Conservation (phyloP, 768 basidiomycete genomes). For the Lactifluus pinguis region DNA sequence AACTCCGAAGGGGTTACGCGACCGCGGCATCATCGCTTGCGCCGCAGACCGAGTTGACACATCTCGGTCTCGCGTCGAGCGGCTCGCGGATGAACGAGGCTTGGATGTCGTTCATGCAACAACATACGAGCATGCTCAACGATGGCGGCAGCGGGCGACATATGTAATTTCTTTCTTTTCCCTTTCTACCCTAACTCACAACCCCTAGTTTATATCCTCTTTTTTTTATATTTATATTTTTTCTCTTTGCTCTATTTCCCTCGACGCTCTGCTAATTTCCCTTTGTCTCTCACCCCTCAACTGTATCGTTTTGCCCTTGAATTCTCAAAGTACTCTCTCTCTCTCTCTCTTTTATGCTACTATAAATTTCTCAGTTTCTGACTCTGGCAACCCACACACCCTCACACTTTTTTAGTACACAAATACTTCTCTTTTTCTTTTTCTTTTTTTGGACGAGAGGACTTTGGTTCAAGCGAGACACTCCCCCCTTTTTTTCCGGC, state of each 20-base stretch:
- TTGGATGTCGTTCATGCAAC: slow-evolving; percentile 56
- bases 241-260: neutral
- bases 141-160: neutral
- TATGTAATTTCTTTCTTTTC: neutral
- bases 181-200: too few species aligned
- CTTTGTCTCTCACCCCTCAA: neutral
- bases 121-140: slow-evolving; percentile 42
- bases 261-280: neutral
- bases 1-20: neutral
- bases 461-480: neutral
- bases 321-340: too few species aligned
- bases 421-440: neutral
- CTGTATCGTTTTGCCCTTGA: too few species aligned
- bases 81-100: slow-evolving; percentile 43
- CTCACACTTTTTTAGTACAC: neutral
- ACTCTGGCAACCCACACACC: neutral
- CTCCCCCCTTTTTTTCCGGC: neutral
- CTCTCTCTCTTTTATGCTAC: too few species aligned
- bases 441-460: neutral
- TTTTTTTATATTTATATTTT: neutral
- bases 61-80: slow-evolving; percentile 50
- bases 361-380: too few species aligned
- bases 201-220: too few species aligned
- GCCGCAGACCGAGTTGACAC: slow-evolving; percentile 38
- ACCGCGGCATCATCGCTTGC: slow-evolving; percentile 5